Conservation (phyloP, 306 rosid genomes). For the Corylus heterophylla region DNA sequence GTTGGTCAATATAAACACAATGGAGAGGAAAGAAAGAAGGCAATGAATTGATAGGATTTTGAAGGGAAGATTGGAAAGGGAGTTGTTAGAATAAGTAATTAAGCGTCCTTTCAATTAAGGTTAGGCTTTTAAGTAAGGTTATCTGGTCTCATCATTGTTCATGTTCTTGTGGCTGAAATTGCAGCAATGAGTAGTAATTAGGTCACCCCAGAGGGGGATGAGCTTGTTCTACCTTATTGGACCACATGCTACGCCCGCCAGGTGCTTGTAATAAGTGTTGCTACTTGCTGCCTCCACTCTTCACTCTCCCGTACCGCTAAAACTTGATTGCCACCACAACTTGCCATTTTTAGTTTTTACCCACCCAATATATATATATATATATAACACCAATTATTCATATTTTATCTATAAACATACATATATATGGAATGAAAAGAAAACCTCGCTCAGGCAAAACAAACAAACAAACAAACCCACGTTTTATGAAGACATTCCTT, state of each 20-base stretch:
- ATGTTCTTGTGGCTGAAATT: conserved; percentile 30
- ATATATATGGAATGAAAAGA: too few species aligned
- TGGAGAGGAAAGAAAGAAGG: not conserved
- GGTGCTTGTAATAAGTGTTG: conserved; percentile 25
- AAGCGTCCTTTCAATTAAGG: not conserved
- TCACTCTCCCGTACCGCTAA: not conserved
- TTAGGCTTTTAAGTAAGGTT: conserved; percentile 27
- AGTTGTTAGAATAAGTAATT: conserved; percentile 2
- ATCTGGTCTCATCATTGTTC: conserved; percentile 24
- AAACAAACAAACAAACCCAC: not conserved
- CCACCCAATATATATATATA: not conserved
- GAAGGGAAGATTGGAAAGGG: not conserved
- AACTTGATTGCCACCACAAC: not conserved
- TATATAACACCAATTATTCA: too few species aligned
- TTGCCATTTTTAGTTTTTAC: not conserved
- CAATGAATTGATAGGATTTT: conserved; percentile 9
- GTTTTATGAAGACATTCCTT: not conserved
- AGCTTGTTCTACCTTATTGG: conserved; percentile 18
- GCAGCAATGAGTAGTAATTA: conserved; percentile 26
- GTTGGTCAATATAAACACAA: not conserved
- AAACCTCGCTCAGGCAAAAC: not conserved
- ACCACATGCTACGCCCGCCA: conserved; percentile 35
- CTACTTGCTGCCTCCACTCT: conserved; percentile 6
- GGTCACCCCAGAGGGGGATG: conserved; percentile 28
- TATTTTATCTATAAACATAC: too few species aligned